Evolutionary conservation across 2,329 filamentous ascomycete species (phyloP), one percentile per base, ranked within the genome.

Genomic region (Scedosporium minutisporum): DNA sequence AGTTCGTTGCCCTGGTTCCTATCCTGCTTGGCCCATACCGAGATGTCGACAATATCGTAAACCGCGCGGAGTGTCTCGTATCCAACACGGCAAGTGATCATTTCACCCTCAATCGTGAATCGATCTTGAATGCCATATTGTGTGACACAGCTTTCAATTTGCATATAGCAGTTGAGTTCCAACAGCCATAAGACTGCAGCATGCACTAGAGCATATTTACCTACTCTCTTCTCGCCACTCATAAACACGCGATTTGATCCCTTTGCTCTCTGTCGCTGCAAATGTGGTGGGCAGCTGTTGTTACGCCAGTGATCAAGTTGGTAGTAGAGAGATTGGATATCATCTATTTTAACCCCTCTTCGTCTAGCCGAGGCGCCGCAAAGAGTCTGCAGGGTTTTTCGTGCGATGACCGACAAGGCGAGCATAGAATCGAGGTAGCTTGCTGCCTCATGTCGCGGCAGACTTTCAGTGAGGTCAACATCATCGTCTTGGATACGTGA

Each of bases 361-460:
- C 33, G 33, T 10, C 33, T 38, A 14, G 33, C 10, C 9, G 33
- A 38, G 33, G 33, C 33, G 10, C 33, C 9, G 33, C 33, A 38
- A 38, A 38, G 33, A 38, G 9, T 38, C 33, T 38, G 33, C 33
- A 65, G 38, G 1, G 65, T 64, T 7, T 59, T 59, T 18, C 66
- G 65, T 4, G 65, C 66, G 7, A 68, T 60, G 4, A 68, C 46
- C n/a, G 65, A 63, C 16, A 68, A 61, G 23, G 65, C 64, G 18
- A 68, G 64, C 1, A 68, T 61, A 10, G 65, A 66, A 27, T 68
- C 67, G 18, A 68, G 63, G 61, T 67, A 68, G 42, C 65, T 62
- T n/a, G 59, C 44, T 7, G 63, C 59, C 12, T 64, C 44, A 25
- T 58, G 46, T 10, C 41, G 21, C 33, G 51, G 59, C 33, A 60